Conservation (phyloP, 148 eudicot species). For the Vaccinium vitisidaea region DNA sequence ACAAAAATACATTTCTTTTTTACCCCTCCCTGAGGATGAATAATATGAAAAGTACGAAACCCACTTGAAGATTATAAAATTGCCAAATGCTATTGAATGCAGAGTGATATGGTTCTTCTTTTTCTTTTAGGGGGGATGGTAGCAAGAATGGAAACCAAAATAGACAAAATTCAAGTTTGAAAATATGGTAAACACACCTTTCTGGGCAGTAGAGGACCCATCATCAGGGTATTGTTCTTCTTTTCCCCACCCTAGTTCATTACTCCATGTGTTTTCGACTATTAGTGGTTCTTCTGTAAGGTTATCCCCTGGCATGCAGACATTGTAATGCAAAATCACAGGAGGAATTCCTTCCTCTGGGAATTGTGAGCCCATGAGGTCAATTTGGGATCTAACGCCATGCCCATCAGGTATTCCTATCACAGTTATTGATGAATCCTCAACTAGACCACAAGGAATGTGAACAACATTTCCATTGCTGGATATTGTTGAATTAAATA, state of each 20-base stretch:
- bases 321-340: slow-evolving; percentile 59
- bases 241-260: slow-evolving; percentile 76
- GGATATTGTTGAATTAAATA: slow-evolving; percentile 20
- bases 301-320: slow-evolving; percentile 71
- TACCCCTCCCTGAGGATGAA: background rate
- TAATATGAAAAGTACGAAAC: background rate
- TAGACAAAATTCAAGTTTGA: background rate
- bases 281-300: slow-evolving; percentile 63
- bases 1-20: background rate
- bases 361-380: slow-evolving; percentile 53
- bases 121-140: no score
- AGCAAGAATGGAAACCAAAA: background rate
- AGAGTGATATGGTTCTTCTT: no score
- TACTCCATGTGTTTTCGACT: slow-evolving; percentile 77
- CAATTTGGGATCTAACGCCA: slow-evolving; percentile 65
- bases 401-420: slow-evolving; percentile 70
- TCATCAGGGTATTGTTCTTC: slow-evolving; percentile 71
- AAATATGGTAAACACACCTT: slow-evolving; percentile 35
- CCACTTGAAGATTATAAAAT: background rate
- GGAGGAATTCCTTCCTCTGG: slow-evolving; percentile 55
- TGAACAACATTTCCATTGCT: slow-evolving; percentile 28
- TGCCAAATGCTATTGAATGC: background rate
- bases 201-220: slow-evolving; percentile 34
- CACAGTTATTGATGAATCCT: slow-evolving; percentile 79
- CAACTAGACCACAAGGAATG: slow-evolving; percentile 82